phyloP scores from a whole-genome alignment of 345 rosid species.

The Populus davidiana region DNA sequence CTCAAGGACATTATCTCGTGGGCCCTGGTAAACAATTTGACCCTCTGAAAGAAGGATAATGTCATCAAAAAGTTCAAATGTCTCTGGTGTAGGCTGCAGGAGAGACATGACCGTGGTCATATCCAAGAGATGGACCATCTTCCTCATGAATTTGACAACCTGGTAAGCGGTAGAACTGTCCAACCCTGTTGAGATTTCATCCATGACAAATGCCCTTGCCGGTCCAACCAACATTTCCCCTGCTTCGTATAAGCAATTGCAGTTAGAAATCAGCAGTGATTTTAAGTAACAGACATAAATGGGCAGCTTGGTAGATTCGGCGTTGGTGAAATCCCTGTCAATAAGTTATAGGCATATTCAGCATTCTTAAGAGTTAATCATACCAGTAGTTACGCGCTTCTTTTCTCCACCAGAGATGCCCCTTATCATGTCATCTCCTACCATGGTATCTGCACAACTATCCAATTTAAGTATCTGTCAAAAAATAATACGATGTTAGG shows the following conservation, averaged over 20 bases:
- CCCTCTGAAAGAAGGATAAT: conserved; percentile 68
- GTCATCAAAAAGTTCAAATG: conserved; percentile 71
- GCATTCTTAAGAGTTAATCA: background rate
- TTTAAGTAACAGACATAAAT: too few species aligned
- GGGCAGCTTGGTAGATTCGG: too few species aligned
- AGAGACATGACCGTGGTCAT: conserved; percentile 45
- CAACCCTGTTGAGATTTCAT: conserved; percentile 53
- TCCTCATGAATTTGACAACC: conserved; percentile 41
- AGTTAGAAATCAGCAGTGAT: background rate
- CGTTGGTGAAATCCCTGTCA: too few species aligned
- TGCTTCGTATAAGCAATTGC: background rate
- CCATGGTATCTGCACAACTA: conserved; percentile 41
- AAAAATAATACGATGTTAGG: too few species aligned
- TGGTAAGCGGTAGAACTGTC: conserved; percentile 54
- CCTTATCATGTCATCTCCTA: conserved; percentile 49
- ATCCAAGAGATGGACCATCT: conserved; percentile 47
- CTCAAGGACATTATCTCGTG: conserved; percentile 55
- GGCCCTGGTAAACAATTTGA: conserved; percentile 68
- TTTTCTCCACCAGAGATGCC: conserved; percentile 52
- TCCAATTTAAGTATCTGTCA: conserved; percentile 40
- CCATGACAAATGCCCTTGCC: conserved; percentile 46
- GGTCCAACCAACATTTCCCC: conserved; percentile 50
- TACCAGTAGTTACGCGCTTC: conserved; percentile 47
- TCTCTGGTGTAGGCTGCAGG: conserved; percentile 53
- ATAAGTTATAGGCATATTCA: too few species aligned